Conservation (phyloP, 2,329 filamentous ascomycete species). For the Stromatinia cepivora region DNA sequence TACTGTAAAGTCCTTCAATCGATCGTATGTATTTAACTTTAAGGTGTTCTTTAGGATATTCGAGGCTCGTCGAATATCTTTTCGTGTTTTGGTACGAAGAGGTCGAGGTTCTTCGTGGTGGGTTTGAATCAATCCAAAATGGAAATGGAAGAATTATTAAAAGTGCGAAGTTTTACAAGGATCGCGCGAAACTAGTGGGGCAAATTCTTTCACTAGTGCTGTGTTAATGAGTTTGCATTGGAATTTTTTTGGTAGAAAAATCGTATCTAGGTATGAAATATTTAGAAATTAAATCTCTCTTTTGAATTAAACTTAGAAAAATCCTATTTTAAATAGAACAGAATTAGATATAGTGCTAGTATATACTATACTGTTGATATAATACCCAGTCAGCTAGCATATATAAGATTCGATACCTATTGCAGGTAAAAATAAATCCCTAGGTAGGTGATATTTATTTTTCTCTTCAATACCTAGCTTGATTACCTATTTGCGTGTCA, state of each 20-base stretch:
- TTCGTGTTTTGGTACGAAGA: conserved; percentile 7
- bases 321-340: background rate
- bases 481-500: background rate
- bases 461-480: background rate
- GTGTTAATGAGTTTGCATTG: conserved; percentile 1
- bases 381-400: background rate
- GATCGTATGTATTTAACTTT: conserved; percentile 13
- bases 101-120: conserved; percentile 21
- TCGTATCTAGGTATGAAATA: background rate
- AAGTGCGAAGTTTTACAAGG: conserved; percentile 23
- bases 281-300: background rate
- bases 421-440: background rate
- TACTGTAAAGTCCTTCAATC: conserved; percentile 31
- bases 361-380: background rate
- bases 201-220: background rate
- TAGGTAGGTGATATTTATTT: background rate
- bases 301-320: background rate
- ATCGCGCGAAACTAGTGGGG: conserved; percentile 21
- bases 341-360: too few species aligned
- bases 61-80: conserved; percentile 22
- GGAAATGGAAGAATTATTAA: conserved; percentile 20
- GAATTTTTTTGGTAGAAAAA: background rate
- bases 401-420: background rate
- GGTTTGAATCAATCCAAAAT: conserved; percentile 14
- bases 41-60: background rate